Evolutionary conservation across 2,329 filamentous ascomycete species (phyloP), one percentile per base, ranked within the genome.

Genomic region (Plectosphaerella cucumerina): DNA sequence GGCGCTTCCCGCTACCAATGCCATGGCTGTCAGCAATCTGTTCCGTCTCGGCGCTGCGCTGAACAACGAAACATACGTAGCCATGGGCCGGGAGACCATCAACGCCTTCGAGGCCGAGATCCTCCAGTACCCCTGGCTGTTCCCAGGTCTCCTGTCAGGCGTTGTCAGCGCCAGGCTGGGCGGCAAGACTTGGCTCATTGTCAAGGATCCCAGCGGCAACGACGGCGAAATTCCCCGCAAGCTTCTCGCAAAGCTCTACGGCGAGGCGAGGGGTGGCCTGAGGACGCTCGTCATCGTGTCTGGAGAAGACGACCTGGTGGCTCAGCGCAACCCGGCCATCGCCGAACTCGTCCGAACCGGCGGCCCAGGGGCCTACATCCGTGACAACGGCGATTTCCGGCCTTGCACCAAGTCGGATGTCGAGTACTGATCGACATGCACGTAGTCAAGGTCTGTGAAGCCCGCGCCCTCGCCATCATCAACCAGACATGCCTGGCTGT

Each of bases 91-190:
- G 47, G 81, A 87, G 58, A 94, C 90, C 0, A 83, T 92, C 54
- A 83, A 84, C 53, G 90, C 91, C 0, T 99, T 99, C 59, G 90
- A 96, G 59, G 86, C 89, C 0, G 94, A 99, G 70, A 85, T 96
- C 59, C 76, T 95, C 62, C 91, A 97, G 66, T 91, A 97, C 60
- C 91, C 94, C 0, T 96, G 94, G 77, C 77, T 97, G 2, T 97
- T 95, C 69, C 86, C 89, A 0, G 88, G 88, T 4, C 76, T 97
- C 59, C 77, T 97, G 60, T 81, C 83, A 4, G 81, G 81, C 0
- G 82, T 97, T 2, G 89, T 96, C 10, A 82, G 85, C 1, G 82
- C 86, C 4, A 81, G 86, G 53, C 69, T 96, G 3, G 91, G 91
- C 0, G 78, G 85, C 2, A 78, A 78, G 49, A 60, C 61, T 8